phyloP scores from a whole-genome alignment of 345 rosid species.

The Reutealis trisperma region DNA sequence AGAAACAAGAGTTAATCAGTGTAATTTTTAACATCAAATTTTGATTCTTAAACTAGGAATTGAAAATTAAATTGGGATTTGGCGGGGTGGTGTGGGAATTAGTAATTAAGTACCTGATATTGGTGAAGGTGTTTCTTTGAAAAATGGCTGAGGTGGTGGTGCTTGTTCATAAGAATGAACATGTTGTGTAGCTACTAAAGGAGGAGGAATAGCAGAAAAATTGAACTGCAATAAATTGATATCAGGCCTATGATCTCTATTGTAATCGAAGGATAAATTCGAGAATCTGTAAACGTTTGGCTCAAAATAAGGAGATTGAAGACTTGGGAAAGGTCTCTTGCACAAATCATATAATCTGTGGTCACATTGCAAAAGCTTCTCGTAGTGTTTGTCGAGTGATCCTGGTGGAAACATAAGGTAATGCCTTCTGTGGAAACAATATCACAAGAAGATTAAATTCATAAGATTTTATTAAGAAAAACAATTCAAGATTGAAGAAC shows the following conservation, averaged over 20 bases:
- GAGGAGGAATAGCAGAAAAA: not conserved
- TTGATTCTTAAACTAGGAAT: not conserved
- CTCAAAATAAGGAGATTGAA: constrained; percentile 26
- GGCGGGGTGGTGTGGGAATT: too few species aligned
- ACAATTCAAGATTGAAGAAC: not conserved
- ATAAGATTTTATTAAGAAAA: not conserved
- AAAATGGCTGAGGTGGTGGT: not conserved
- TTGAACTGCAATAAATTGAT: not conserved
- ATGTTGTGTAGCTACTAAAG: constrained; percentile 2
- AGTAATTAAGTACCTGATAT: constrained; percentile 23
- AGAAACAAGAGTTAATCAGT: constrained; percentile 17
- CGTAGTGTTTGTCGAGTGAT: constrained; percentile 44
- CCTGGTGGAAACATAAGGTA: constrained; percentile 45
- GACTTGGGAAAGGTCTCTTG: constrained; percentile 39
- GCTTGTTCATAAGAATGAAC: constrained; percentile 1
- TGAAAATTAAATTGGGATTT: not conserved
- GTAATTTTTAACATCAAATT: not conserved
- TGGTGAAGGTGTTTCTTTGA: constrained; percentile 20
- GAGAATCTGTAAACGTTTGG: not conserved
- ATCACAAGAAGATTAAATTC: not conserved
- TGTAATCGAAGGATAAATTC: not conserved
- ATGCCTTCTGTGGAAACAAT: constrained; percentile 48
- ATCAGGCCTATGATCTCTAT: not conserved
- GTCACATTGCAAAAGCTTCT: constrained; percentile 45
- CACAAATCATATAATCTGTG: constrained; percentile 30